Evolutionary conservation across 2,329 filamentous ascomycete species (phyloP), one percentile per base, ranked within the genome.

Genomic region (Colletotrichum tanaceti): DNA sequence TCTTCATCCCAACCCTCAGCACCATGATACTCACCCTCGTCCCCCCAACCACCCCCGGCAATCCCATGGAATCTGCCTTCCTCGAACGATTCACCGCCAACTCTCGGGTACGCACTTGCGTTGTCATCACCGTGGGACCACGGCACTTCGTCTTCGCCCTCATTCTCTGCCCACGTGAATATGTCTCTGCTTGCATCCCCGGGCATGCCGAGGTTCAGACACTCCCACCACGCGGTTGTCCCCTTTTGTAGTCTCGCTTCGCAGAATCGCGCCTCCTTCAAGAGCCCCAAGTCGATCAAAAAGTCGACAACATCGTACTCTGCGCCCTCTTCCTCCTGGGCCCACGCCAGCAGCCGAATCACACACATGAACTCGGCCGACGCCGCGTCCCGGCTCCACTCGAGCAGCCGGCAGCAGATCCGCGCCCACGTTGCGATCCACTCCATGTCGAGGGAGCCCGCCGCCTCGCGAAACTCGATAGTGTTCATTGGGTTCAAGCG

Each of bases 401-500:
- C 72, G 22, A 71, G 61, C n/a, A 79, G 41, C 10, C 77, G 77
- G 16, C 74, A 72, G 49, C 77, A 78, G 47, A 83, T 75, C 20
- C 70, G 71, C 16, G 72, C 71, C 80, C 80, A 83, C 3, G 64
- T 70, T 1, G 62, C 58, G 28, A 81, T 72, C 77, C 77, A 81
- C 4, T 73, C 72, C 10, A 76, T 70, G 47, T 80, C 74, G 16
- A 83, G 64, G 3, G 76, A 74, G 0, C 79, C 79, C 7, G 63
- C 71, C 0, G 76, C 80, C 70, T 79, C 77, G 52, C 81, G 79
- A 58, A 79, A 78, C 74, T 83, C 80, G 53, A 83, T 22, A 13
- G 77, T 78, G 49, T 60, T 63, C 6, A 6, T 22, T 50, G 50
- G 62, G 49, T 22, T 35, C 20, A 28, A 39, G 20, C 2, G 7